phyloP scores from a whole-genome alignment of 805 yeast genomes.

The Sungouiozyma ichnusensis region DNA sequence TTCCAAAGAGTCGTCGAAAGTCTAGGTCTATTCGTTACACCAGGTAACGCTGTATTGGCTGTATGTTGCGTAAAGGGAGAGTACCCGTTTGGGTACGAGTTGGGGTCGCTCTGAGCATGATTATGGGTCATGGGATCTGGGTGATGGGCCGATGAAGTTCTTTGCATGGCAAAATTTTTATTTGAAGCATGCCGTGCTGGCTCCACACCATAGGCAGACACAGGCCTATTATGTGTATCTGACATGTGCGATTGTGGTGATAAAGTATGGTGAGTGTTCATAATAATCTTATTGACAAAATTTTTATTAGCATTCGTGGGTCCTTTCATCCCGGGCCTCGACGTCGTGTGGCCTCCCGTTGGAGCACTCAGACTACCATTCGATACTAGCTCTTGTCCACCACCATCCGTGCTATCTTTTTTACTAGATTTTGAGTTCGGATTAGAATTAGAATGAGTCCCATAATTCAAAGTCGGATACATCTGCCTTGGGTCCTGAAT shows the following conservation, averaged over 20 bases:
- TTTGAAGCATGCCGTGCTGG: too few relatives aligned
- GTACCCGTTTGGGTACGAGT: slow-evolving; percentile 1
- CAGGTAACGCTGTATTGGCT: slow-evolving; percentile 5
- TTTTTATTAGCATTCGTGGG: background rate
- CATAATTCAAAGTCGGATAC: background rate
- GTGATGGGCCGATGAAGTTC: too few relatives aligned
- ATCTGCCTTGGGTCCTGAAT: background rate
- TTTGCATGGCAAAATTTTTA: too few relatives aligned
- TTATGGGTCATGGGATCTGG: background rate
- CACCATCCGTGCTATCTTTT: too few relatives aligned
- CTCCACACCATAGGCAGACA: background rate
- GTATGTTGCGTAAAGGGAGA: slow-evolving; percentile 6
- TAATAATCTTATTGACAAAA: background rate
- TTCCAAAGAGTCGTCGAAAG: slow-evolving; percentile 89
- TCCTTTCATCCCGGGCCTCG: background rate
- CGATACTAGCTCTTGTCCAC: too few relatives aligned
- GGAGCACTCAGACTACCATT: background rate
- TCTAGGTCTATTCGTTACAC: slow-evolving; percentile 10
- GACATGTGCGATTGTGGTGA: background rate
- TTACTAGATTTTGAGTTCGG: too few relatives aligned
- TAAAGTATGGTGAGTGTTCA: background rate
- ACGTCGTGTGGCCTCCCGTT: background rate
- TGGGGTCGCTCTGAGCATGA: slow-evolving; percentile 3
- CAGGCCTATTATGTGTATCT: background rate
- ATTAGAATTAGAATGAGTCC: too few relatives aligned